These are phyloP conservation scores for Lepidium aucheri DNA, from an alignment of 345 rosid species.

Conservation along the genomic window DNA sequence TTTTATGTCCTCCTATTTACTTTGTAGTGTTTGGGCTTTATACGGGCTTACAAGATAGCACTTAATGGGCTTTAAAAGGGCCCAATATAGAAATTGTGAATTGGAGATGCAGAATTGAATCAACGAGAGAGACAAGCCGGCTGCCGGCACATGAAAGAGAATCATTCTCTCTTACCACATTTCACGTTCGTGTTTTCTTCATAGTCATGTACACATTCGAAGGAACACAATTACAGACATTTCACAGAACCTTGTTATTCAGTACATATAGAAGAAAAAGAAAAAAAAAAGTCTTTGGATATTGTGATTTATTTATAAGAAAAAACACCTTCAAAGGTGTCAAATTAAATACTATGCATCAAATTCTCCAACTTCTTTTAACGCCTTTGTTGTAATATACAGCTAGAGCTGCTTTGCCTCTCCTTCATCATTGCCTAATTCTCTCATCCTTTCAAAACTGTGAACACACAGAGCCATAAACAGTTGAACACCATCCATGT, in stretches of 20 bases:
- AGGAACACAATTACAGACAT: conserved; percentile 5
- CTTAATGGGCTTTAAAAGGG: neutral
- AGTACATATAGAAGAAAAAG: neutral
- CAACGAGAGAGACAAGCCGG: neutral
- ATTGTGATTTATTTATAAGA: neutral
- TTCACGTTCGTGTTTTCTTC: conserved; percentile 17
- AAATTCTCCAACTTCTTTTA: conserved; percentile 8
- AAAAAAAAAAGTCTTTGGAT: neutral
- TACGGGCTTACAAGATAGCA: neutral
- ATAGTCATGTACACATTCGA: conserved; percentile 3
- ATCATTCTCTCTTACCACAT: neutral
- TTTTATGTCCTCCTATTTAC: neutral
- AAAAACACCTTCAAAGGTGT: conserved; percentile 15
- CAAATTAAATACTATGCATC: conserved; percentile 16
- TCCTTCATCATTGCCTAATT: conserved; percentile 1
- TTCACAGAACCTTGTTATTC: neutral
- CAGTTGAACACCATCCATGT: neutral
- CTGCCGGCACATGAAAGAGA: conserved; percentile 15
- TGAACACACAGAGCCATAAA: neutral
- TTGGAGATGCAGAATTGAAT: neutral
- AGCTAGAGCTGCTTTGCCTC: neutral
- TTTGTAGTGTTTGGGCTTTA: neutral
- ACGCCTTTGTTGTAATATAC: conserved; percentile 17
- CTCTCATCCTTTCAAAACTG: conserved; percentile 1
- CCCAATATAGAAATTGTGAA: neutral